These are phyloP conservation scores for Oryza glumipatula DNA, from an alignment of 176 grass and related monocot species.

Conservation along the genomic window DNA sequence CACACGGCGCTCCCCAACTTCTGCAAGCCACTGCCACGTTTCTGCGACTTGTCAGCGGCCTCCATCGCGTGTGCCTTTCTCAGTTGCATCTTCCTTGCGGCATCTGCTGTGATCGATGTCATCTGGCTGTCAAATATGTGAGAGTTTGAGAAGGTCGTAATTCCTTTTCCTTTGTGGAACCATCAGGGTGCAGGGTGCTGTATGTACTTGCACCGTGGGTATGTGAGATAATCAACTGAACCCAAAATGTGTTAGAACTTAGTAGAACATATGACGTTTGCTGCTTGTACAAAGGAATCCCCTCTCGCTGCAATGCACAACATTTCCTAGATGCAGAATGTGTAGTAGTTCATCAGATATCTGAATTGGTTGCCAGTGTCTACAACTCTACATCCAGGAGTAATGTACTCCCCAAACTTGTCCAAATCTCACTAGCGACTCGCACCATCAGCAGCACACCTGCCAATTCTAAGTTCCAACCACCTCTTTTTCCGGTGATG, in stretches of 20 bases:
- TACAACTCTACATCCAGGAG: background rate
- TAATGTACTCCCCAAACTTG: background rate
- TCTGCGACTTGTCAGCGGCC: slow-evolving; percentile 63
- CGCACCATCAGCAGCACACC: background rate
- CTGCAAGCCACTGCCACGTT: slow-evolving; percentile 75
- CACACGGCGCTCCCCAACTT: slow-evolving; percentile 72
- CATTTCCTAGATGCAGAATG: background rate
- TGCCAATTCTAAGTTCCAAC: background rate
- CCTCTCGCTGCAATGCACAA: background rate
- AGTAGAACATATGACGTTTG: background rate
- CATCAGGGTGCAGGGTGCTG: background rate
- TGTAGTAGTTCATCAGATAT: background rate
- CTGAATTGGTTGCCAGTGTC: background rate
- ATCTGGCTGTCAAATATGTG: slow-evolving; percentile 57
- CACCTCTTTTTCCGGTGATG: background rate
- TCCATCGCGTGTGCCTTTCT: slow-evolving; percentile 75
- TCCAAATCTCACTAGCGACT: background rate
- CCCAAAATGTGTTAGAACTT: background rate
- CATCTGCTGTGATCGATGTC: slow-evolving; percentile 52
- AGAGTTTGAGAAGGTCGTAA: background rate
- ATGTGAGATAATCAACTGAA: slow-evolving; percentile 15
- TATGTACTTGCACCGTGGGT: slow-evolving; percentile 2
- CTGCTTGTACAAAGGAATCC: slow-evolving; percentile 17
- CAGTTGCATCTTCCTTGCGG: slow-evolving; percentile 51
- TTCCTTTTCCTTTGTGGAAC: background rate